Evolutionary conservation across 805 yeast genomes (phyloP).

Genomic region (Kodamaea kaohsiungensis): DNA sequence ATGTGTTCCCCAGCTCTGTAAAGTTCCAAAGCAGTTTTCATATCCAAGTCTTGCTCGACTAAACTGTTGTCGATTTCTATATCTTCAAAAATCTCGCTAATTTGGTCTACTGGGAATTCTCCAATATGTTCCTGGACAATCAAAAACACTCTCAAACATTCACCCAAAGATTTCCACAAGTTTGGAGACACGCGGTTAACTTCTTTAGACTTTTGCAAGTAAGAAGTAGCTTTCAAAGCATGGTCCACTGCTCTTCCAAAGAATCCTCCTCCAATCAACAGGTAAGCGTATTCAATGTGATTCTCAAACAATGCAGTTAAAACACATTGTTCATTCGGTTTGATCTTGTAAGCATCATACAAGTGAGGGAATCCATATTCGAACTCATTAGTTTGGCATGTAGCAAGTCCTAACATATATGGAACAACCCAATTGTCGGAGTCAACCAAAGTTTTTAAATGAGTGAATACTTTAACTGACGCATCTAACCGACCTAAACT

Average conservation of each 20-base stretch:
- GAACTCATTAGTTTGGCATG: constrained; percentile 64
- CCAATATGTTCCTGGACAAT: constrained; percentile 54
- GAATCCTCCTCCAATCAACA: constrained; percentile 58
- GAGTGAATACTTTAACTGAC: constrained; percentile 75
- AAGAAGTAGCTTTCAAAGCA: constrained; percentile 48
- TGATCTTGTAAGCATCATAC: constrained; percentile 37
- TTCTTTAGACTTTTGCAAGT: constrained; percentile 38
- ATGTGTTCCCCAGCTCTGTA: constrained; percentile 8
- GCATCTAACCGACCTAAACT: constrained; percentile 86
- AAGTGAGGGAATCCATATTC: constrained; percentile 57
- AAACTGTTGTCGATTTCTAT: constrained; percentile 13
- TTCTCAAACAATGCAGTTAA: constrained; percentile 58
- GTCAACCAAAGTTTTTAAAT: constrained; percentile 48
- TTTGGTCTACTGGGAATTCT: constrained; percentile 45
- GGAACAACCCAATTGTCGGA: constrained; percentile 59
- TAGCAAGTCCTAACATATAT: constrained; percentile 67
- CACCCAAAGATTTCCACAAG: constrained; percentile 68
- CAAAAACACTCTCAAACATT: constrained; percentile 54
- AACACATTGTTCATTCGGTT: constrained; percentile 50
- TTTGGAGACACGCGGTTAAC: constrained; percentile 44
- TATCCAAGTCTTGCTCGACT: not conserved
- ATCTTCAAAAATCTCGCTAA: constrained; percentile 17
- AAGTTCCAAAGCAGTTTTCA: not conserved
- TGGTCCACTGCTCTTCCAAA: constrained; percentile 61
- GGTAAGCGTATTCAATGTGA: constrained; percentile 52